phyloP scores from a whole-genome alignment of 345 rosid species.

The Capsella bursapastoris region DNA sequence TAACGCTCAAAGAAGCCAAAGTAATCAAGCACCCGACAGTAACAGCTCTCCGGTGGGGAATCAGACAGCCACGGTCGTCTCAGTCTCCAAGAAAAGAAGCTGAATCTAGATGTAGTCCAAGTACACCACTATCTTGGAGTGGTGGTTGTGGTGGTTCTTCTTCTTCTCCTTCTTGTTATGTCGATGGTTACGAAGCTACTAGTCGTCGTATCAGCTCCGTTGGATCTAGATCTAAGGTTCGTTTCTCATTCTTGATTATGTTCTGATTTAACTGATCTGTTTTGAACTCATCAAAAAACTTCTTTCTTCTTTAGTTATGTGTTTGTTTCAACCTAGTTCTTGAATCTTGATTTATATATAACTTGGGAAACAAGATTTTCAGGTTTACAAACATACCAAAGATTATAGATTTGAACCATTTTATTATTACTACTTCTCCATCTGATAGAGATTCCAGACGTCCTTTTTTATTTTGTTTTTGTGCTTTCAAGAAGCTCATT shows the following conservation, averaged over 20 bases:
- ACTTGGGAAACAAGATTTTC: background rate
- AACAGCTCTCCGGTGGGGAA: conserved; percentile 62
- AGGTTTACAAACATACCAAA: background rate
- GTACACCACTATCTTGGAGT: conserved; percentile 81
- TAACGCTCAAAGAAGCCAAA: conserved; percentile 57
- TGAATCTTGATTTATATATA: background rate
- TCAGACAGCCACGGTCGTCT: conserved; percentile 63
- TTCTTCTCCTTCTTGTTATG: conserved; percentile 65
- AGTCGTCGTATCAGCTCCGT: conserved; percentile 52
- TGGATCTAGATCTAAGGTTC: conserved; percentile 80
- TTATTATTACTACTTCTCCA: background rate
- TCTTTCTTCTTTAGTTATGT: background rate
- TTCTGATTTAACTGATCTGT: conserved; percentile 29
- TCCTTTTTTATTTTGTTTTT: background rate
- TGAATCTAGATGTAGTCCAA: conserved; percentile 67
- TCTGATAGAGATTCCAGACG: background rate
- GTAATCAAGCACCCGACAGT: conserved; percentile 43
- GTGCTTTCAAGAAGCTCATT: background rate
- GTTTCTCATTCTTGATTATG: background rate
- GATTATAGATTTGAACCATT: background rate
- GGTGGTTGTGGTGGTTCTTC: conserved; percentile 45
- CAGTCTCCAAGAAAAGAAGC: conserved; percentile 49
- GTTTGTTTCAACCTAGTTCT: background rate
- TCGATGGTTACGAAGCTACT: conserved; percentile 71
- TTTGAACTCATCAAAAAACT: too few species aligned